phyloP scores from a whole-genome alignment of 106 monocot species.

The Phalaenopsis aphrodite region DNA sequence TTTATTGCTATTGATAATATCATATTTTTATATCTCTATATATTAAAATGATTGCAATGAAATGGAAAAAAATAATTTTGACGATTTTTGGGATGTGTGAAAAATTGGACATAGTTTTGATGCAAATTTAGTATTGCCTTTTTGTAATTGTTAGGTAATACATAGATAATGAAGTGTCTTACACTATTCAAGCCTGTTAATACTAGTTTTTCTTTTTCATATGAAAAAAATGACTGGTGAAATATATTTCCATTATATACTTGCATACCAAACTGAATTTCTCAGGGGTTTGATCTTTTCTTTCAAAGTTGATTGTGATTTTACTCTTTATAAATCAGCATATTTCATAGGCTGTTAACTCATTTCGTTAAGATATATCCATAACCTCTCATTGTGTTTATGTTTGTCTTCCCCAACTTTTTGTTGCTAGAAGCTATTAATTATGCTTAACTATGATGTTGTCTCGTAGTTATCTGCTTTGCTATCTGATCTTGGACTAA shows the following conservation, averaged over 20 bases:
- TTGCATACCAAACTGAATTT: background rate
- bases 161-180: background rate
- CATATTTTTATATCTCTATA: too few species aligned
- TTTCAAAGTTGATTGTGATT: background rate
- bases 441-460: slow-evolving; percentile 18
- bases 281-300: background rate
- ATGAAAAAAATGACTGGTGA: background rate
- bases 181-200: background rate
- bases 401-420: background rate
- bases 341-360: background rate
- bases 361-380: background rate
- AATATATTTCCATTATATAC: background rate
- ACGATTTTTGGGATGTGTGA: too few species aligned
- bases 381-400: background rate
- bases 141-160: too few species aligned
- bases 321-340: background rate
- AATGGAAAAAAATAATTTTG: too few species aligned
- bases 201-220: background rate
- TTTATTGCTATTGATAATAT: too few species aligned
- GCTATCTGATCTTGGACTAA: slow-evolving; percentile 65
- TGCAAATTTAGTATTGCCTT: too few species aligned
- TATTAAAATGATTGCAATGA: too few species aligned
- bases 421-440: slow-evolving; percentile 14
- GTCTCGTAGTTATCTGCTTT: slow-evolving; percentile 51
- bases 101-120: too few species aligned